These are phyloP conservation scores for Closterium sp. DNA, from an alignment of 139 green algal genomes.

Conservation along the genomic window DNA sequence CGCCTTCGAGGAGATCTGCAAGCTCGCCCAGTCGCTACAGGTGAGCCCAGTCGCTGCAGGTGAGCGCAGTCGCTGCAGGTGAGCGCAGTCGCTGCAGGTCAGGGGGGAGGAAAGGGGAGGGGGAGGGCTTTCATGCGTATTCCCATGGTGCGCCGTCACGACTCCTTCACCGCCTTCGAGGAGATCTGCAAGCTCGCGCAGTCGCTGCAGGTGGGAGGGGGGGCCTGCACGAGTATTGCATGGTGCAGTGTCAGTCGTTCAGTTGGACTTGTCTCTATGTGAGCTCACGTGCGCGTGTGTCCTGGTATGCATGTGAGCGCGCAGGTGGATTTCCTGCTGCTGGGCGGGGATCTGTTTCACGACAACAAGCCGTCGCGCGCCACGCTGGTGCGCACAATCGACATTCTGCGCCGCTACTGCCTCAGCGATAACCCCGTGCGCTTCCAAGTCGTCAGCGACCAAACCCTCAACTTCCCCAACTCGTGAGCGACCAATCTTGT, in stretches of 20 bases:
- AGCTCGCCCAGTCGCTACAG: conserved; percentile 55
- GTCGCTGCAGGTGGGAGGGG: no score
- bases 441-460: conserved; percentile 71
- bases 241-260: no score
- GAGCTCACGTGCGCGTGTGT: not conserved
- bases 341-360: conserved; percentile 97
- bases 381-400: conserved; percentile 77
- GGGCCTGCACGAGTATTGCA: not conserved
- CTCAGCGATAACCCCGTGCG: conserved; percentile 58
- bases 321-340: conserved; percentile 84
- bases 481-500: conserved; percentile 9
- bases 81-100: no score
- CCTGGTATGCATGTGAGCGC: conserved; percentile 22
- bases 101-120: no score
- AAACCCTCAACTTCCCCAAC: conserved; percentile 74
- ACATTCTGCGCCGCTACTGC: conserved; percentile 81
- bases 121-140: not conserved
- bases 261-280: not conserved
- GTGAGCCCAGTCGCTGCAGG: conserved; percentile 45
- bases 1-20: conserved; percentile 89
- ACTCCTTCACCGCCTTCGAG: no score
- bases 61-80: conserved; percentile 37
- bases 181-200: no score
- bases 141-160: no score
- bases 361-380: conserved; percentile 88